A percentile compares a stretch with the other conserved stretches of the same genome.
These are phyloP conservation scores for Senna siamea DNA, from an alignment of 306 rosid species.

Conservation along the genomic window DNA sequence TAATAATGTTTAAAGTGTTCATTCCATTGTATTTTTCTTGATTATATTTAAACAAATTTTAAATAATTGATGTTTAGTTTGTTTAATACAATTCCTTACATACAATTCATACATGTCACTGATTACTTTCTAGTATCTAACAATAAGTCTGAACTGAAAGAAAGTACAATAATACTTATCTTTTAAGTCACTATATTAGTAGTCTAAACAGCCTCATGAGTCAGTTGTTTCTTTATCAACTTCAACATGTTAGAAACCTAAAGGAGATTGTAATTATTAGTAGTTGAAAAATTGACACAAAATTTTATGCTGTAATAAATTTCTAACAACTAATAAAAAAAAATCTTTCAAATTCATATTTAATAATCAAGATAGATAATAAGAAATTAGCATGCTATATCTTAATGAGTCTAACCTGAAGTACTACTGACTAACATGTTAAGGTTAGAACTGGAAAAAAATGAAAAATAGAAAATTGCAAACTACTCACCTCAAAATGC, in stretches of 20 bases:
- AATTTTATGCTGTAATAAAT: background rate
- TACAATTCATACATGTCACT: too few relatives aligned
- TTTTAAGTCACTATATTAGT: background rate
- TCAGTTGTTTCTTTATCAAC: constrained; percentile 55
- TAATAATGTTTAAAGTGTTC: too few relatives aligned
- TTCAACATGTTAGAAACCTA: constrained; percentile 64
- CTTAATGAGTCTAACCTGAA: too few relatives aligned
- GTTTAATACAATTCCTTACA: too few relatives aligned
- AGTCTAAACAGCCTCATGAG: constrained; percentile 32
- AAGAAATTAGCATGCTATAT: background rate
- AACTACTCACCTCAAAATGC: constrained; percentile 56
- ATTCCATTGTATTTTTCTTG: too few relatives aligned
- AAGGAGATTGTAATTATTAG: constrained; percentile 13
- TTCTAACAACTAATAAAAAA: background rate
- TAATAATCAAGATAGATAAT: background rate
- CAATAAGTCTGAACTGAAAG: background rate
- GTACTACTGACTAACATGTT: too few relatives aligned
- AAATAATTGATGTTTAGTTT: too few relatives aligned
- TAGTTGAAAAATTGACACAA: background rate
- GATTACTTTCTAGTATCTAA: background rate
- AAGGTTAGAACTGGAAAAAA: too few relatives aligned
- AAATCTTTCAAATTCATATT: background rate
- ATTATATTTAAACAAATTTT: too few relatives aligned
- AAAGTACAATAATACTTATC: background rate
- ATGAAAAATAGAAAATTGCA: too few relatives aligned